These are phyloP conservation scores for Hypoxylon fragiforme DNA, from an alignment of 495 filamentous ascomycete genomes.

Conservation along the genomic window DNA sequence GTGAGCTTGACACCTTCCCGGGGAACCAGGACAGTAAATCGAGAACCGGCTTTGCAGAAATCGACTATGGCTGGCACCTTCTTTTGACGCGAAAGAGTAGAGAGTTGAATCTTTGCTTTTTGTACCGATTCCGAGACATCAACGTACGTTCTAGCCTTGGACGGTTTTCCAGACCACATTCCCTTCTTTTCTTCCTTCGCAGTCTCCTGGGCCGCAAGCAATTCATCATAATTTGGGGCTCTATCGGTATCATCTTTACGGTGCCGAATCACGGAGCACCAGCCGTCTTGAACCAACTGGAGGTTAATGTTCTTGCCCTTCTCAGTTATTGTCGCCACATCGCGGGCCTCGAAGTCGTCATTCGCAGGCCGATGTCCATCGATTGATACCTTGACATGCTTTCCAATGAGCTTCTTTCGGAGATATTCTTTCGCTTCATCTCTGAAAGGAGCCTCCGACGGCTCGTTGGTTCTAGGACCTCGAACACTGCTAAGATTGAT, in stretches of 20 bases:
- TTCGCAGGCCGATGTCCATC: slow-evolving; percentile 89
- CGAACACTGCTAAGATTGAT: slow-evolving; percentile 91
- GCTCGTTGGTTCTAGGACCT: slow-evolving; percentile 70
- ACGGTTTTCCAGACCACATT: slow-evolving; percentile 87
- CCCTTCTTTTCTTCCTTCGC: slow-evolving; percentile 84
- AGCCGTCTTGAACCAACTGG: slow-evolving; percentile 85
- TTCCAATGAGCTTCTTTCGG: slow-evolving; percentile 91
- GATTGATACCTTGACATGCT: slow-evolving; percentile 83
- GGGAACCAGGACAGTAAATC: slow-evolving; percentile 91
- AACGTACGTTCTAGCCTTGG: slow-evolving; percentile 74
- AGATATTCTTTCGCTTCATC: slow-evolving; percentile 96
- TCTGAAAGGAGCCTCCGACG: slow-evolving; percentile 73
- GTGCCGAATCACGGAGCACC: slow-evolving; percentile 90
- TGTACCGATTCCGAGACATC: slow-evolving; percentile 92
- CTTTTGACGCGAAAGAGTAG: slow-evolving; percentile 82
- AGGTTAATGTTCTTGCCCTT: slow-evolving; percentile 87
- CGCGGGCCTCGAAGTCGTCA: slow-evolving; percentile 90
- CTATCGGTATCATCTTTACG: slow-evolving; percentile 89
- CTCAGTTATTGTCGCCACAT: slow-evolving; percentile 83
- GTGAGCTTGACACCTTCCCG: slow-evolving; percentile 94
- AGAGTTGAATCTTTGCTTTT: slow-evolving; percentile 91
- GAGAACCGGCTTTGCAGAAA: slow-evolving; percentile 92
- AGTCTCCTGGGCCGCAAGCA: slow-evolving; percentile 84
- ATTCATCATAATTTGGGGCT: slow-evolving; percentile 89
- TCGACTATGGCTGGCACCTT: slow-evolving; percentile 94